Percentiles rank a stretch among this genome's conserved stretches.
Conservation (phyloP, 345 rosid species). For the Hypericum androsaemum region DNA sequence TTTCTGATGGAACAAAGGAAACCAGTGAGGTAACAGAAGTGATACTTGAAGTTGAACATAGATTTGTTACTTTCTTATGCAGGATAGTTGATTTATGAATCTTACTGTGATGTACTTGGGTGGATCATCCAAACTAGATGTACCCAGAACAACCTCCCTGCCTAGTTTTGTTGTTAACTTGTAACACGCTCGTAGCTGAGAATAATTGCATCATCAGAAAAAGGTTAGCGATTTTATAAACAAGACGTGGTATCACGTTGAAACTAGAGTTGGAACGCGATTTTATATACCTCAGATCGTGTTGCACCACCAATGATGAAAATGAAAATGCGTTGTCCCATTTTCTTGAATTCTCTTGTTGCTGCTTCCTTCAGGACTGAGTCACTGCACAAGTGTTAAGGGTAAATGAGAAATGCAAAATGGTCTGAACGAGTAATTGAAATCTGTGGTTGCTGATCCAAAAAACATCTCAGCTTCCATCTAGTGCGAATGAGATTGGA, state of each 20-base stretch:
- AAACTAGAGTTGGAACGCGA: neutral
- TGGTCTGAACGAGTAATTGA: no score
- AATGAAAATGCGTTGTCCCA: slow-evolving; percentile 82
- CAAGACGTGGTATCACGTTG: neutral
- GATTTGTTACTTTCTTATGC: neutral
- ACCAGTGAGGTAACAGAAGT: neutral
- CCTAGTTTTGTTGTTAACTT: slow-evolving; percentile 70
- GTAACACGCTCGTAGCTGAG: slow-evolving; percentile 80
- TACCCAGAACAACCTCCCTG: slow-evolving; percentile 85
- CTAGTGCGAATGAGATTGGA: no score
- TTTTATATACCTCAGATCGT: slow-evolving; percentile 74
- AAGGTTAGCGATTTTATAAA: slow-evolving; percentile 1
- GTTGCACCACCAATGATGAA: slow-evolving; percentile 94
- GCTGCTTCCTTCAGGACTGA: slow-evolving; percentile 48
- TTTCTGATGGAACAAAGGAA: slow-evolving; percentile 34
- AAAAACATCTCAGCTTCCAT: neutral
- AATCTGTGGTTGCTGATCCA: no score
- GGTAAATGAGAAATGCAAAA: slow-evolving; percentile 9
- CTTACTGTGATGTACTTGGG: slow-evolving; percentile 63
- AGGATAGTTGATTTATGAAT: neutral
- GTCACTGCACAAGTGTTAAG: slow-evolving; percentile 34
- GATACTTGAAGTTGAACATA: neutral
- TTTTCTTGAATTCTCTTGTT: slow-evolving; percentile 43
- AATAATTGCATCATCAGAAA: neutral
- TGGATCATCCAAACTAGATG: slow-evolving; percentile 73